Conservation (phyloP, 148 eudicot species). For the Camellia sinensis region DNA sequence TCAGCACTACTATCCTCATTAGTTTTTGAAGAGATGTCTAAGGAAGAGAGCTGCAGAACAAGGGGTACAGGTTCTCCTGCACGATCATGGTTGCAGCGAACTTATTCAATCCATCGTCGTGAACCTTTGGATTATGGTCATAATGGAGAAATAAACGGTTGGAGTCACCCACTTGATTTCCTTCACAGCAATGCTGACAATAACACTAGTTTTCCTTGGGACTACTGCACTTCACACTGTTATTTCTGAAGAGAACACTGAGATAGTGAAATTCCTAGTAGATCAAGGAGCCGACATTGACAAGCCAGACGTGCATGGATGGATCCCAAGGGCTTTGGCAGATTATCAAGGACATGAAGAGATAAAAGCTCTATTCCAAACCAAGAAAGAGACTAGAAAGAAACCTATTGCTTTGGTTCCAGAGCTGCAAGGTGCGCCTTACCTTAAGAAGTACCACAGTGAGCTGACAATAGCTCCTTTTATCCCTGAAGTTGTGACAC, state of each 20-base stretch:
- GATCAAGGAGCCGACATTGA: conserved; percentile 68
- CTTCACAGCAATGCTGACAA: too few species aligned
- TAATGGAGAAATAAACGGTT: too few species aligned
- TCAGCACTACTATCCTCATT: too few species aligned
- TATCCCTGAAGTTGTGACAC: background rate
- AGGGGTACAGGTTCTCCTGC: too few species aligned
- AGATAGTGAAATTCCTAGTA: conserved; percentile 52
- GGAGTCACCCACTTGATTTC: too few species aligned
- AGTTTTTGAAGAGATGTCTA: too few species aligned
- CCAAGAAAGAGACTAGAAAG: conserved; percentile 24
- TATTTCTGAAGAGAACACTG: conserved; percentile 46
- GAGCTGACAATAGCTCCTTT: conserved; percentile 32
- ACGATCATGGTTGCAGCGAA: too few species aligned
- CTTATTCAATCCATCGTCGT: too few species aligned
- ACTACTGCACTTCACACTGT: conserved; percentile 74
- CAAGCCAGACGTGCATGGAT: conserved; percentile 50
- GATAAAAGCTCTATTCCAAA: conserved; percentile 42
- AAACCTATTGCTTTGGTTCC: conserved; percentile 17
- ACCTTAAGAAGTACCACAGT: conserved; percentile 44
- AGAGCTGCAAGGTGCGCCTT: conserved; percentile 21
- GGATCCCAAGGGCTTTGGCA: conserved; percentile 68
- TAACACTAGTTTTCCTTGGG: too few species aligned
- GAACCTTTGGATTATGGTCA: too few species aligned
- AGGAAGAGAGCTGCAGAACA: too few species aligned
- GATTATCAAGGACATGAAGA: conserved; percentile 68